Evolutionary conservation across 352 stramenopile genomes (phyloP).

Genomic region (Globisporangium megalacanthum): DNA sequence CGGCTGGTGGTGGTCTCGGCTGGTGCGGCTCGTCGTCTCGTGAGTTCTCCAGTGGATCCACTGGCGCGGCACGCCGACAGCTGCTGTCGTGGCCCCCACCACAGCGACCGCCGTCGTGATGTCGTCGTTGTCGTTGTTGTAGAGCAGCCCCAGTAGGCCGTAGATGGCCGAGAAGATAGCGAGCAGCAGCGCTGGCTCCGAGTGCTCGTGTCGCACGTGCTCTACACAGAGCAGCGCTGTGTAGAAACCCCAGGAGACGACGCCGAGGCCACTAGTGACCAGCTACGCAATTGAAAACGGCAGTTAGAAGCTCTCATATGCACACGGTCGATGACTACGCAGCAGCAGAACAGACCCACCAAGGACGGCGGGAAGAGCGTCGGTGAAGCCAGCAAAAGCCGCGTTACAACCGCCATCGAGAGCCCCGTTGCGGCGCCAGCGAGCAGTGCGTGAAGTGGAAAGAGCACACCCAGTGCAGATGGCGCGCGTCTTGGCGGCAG

Average conservation of each 20-base stretch:
- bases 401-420: conserved; percentile 16
- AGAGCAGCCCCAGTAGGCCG: conserved; percentile 2
- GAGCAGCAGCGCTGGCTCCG: conserved; percentile 6
- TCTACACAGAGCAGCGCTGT: conserved; percentile 13
- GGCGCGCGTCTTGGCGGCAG: not conserved
- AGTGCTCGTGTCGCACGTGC: not conserved
- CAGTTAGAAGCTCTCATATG: not conserved
- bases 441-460: conserved; percentile 29
- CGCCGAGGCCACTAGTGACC: conserved; percentile 11
- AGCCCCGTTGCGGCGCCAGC: conserved; percentile 15
- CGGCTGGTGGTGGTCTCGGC: not conserved
- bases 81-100: not conserved
- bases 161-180: conserved; percentile 16
- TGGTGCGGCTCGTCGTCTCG: not conserved
- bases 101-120: not conserved
- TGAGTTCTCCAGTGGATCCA: not conserved
- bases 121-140: not conserved
- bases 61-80: conserved; percentile 12
- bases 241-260: conserved; percentile 16
- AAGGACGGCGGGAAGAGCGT: conserved; percentile 29
- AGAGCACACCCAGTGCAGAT: conserved; percentile 3
- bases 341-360: conserved; percentile 11
- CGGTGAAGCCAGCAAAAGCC: conserved; percentile 13
- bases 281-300: conserved; percentile 2
- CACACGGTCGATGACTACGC: not conserved